Conservation (phyloP, 2,329 filamentous ascomycete genomes). For the Trichophyton simii region DNA sequence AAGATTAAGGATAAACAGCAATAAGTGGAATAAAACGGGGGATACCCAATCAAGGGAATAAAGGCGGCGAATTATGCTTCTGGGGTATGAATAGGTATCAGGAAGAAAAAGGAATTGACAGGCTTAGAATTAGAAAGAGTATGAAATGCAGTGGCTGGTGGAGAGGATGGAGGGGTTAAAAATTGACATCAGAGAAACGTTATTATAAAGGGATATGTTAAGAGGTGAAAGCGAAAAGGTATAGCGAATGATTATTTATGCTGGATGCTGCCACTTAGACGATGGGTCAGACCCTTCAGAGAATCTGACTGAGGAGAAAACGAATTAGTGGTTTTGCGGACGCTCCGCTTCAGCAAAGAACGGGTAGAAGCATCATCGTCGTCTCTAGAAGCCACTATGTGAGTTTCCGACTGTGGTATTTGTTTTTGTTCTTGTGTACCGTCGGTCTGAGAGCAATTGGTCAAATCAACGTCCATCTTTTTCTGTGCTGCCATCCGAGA, state of each 20-base stretch:
- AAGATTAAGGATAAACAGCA: not conserved
- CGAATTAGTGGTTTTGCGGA: conserved; percentile 26
- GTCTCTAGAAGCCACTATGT: conserved; percentile 18
- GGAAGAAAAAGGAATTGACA: not conserved
- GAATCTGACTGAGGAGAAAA: conserved; percentile 22
- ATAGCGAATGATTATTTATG: conserved; percentile 18
- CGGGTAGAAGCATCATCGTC: conserved; percentile 10
- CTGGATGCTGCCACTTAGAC: conserved; percentile 30
- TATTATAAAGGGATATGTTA: conserved; percentile 1
- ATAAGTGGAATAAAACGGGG: not conserved
- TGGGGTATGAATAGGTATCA: not conserved
- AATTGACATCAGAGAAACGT: not conserved
- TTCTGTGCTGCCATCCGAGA: conserved; percentile 44
- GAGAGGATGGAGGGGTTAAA: not conserved
- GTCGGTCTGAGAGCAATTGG: conserved; percentile 17
- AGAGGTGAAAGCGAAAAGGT: not conserved
- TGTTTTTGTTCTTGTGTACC: conserved; percentile 9
- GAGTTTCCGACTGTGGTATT: conserved; percentile 8
- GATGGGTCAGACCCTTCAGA: conserved; percentile 26
- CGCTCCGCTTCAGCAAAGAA: conserved; percentile 14
- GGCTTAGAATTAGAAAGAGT: not conserved
- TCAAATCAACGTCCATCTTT: conserved; percentile 39
- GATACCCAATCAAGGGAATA: not conserved
- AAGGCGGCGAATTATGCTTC: not conserved
- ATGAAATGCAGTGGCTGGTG: not conserved